Evolutionary conservation across 768 basidiomycete species (phyloP).

Genomic region (Suillus paluster): DNA sequence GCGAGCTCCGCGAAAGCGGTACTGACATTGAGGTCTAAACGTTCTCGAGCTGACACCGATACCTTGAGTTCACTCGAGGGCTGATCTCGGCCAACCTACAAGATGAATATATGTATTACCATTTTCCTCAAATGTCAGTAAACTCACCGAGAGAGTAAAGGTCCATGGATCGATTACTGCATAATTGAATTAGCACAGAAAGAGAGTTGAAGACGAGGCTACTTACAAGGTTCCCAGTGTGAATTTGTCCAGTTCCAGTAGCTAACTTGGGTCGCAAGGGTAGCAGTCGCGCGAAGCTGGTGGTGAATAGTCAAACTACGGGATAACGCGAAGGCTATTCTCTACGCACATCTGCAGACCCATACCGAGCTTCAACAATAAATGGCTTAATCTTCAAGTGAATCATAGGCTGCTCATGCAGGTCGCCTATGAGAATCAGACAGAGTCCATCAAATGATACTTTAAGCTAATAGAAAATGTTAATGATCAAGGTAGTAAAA

Average conservation of each 20-base stretch:
- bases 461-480: slow-evolving; percentile 59
- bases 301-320: neutral
- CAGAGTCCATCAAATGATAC: slow-evolving; percentile 91
- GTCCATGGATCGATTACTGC: slow-evolving; percentile 96
- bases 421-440: slow-evolving; percentile 90
- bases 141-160: slow-evolving; percentile 70
- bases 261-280: slow-evolving; percentile 80
- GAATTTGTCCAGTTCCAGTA: slow-evolving; percentile 98
- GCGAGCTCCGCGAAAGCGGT: slow-evolving; percentile 89
- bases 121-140: slow-evolving; percentile 4
- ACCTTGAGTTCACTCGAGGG: slow-evolving; percentile 57
- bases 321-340: no score
- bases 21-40: slow-evolving; percentile 90
- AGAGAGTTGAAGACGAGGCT: slow-evolving; percentile 4
- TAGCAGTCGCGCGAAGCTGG: slow-evolving; percentile 84
- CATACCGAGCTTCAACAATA: slow-evolving; percentile 81
- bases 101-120: slow-evolving; percentile 21
- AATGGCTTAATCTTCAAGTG: slow-evolving; percentile 90
- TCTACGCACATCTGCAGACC: slow-evolving; percentile 82
- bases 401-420: slow-evolving; percentile 93
- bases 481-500: slow-evolving; percentile 1
- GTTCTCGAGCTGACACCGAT: slow-evolving; percentile 72
- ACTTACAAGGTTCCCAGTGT: slow-evolving; percentile 93
- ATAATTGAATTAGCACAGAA: slow-evolving; percentile 16
- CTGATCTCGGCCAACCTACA: slow-evolving; percentile 58